Conservation (phyloP, 768 basidiomycete species). For the Auricularia sp. region DNA sequence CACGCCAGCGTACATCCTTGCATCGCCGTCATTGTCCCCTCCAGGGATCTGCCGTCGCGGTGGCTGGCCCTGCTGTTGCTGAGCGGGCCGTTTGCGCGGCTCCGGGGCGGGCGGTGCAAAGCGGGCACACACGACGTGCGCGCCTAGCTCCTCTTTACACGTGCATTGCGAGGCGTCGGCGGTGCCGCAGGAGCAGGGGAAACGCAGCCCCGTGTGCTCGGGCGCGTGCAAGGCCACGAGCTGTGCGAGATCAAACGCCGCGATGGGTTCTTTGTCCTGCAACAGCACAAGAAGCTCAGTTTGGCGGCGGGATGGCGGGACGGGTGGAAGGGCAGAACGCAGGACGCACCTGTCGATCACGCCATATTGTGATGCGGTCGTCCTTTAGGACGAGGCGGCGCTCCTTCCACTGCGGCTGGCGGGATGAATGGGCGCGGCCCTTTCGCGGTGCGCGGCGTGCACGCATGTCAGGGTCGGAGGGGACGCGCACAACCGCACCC, state of each 20-base stretch:
- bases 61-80: not conserved
- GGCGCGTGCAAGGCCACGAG: not conserved
- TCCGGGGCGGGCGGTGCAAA: not conserved
- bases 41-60: not conserved
- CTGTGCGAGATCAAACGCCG: not conserved
- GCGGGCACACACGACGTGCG: not conserved
- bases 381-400: not conserved
- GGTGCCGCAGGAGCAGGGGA: not conserved
- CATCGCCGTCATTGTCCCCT: not conserved
- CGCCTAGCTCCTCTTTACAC: not conserved
- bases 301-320: no score
- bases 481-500: not conserved
- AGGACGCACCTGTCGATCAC: not conserved
- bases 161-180: not conserved
- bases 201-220: not conserved
- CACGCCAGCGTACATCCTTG: not conserved
- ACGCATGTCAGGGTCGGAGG: not conserved
- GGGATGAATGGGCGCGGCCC: not conserved
- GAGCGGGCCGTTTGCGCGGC: not conserved
- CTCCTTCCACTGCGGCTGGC: not conserved
- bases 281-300: no score
- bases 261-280: not conserved
- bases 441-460: not conserved
- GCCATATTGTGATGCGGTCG: not conserved
- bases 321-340: no score